These are phyloP conservation scores for Pseudozyma hubeiensis DNA, from an alignment of 1,284 basidiomycete genomes.

Conservation along the genomic window DNA sequence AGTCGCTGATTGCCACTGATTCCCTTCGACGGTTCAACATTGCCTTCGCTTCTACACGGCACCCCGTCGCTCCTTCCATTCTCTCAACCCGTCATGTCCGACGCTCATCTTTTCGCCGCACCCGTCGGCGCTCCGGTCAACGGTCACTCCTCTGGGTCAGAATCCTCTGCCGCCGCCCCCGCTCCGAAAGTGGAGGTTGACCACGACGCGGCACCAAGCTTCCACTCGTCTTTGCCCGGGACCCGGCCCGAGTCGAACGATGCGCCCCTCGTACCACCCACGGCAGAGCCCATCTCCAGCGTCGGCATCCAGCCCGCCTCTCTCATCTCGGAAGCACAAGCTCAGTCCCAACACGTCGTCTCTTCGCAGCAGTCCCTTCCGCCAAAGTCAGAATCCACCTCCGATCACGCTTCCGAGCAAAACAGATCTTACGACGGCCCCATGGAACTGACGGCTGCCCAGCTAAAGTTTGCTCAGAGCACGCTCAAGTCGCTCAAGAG, in stretches of 20 bases:
- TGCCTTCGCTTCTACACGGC: too few relatives aligned
- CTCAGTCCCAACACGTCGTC: conserved; percentile 14
- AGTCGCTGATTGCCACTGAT: neutral
- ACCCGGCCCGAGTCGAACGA: conserved; percentile 12
- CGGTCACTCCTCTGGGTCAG: conserved; percentile 14
- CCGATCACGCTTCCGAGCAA: conserved; percentile 7
- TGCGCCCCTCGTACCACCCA: conserved; percentile 33
- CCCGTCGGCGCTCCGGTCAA: conserved; percentile 18
- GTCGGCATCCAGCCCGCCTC: conserved; percentile 31
- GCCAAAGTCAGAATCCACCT: conserved; percentile 2
- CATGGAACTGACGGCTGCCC: conserved; percentile 70
- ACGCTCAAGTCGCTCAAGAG: conserved; percentile 87
- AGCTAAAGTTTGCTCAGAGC: conserved; percentile 84
- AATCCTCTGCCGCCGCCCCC: neutral
- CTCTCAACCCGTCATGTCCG: conserved; percentile 26
- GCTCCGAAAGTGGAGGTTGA: conserved; percentile 11
- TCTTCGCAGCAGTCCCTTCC: conserved; percentile 10
- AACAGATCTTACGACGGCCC: conserved; percentile 37
- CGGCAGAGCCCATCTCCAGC: conserved; percentile 39
- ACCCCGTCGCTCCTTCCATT: conserved; percentile 5
- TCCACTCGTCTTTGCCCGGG: conserved; percentile 5
- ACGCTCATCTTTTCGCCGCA: conserved; percentile 8
- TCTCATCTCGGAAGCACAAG: conserved; percentile 22
- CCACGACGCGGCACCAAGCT: conserved; percentile 8
- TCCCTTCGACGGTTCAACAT: too few relatives aligned